phyloP scores from a whole-genome alignment of 192 early-diverging fungal species.

The Martensiomyces pterosporus region DNA sequence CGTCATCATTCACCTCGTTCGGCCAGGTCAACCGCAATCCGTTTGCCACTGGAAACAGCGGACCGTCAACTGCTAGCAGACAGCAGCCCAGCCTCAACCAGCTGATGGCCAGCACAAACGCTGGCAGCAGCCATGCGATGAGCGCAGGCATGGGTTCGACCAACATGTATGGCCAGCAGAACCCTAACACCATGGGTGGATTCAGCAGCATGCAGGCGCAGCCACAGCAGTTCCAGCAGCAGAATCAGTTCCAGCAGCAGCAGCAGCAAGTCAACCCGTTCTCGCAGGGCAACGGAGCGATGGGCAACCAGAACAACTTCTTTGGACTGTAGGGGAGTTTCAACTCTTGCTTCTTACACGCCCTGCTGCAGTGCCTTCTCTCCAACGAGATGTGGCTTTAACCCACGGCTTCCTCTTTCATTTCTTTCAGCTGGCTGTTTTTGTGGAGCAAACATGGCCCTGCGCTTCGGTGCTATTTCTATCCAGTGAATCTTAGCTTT shows the following conservation, averaged over 20 bases:
- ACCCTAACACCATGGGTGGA: conserved; percentile 9
- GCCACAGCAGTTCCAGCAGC: conserved; percentile 4
- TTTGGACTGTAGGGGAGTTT: conserved; percentile 26
- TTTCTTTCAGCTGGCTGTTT: not conserved
- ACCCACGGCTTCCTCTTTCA: too few species aligned
- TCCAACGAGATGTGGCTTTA: too few species aligned
- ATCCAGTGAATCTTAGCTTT: too few species aligned
- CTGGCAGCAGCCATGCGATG: conserved; percentile 11
- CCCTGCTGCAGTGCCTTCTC: too few species aligned
- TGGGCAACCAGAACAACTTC: conserved; percentile 29
- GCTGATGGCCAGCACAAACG: conserved; percentile 26
- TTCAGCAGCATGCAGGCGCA: conserved; percentile 6
- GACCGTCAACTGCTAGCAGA: not conserved
- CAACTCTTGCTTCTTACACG: too few species aligned
- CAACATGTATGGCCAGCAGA: conserved; percentile 24
- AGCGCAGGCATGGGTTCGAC: conserved; percentile 1
- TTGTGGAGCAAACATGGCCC: too few species aligned
- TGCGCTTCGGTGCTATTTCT: too few species aligned
- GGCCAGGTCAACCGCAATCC: conserved; percentile 48
- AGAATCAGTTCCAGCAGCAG: conserved; percentile 5
- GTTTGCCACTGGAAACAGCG: conserved; percentile 23
- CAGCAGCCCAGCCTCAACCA: conserved; percentile 43
- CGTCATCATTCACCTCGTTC: conserved; percentile 29
- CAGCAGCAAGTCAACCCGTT: conserved; percentile 46
- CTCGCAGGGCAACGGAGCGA: conserved; percentile 15